phyloP scores from a whole-genome alignment of 225 moss, liverwort and hornwort genomes.

The Bryoerythrophyllum caledonicum region DNA sequence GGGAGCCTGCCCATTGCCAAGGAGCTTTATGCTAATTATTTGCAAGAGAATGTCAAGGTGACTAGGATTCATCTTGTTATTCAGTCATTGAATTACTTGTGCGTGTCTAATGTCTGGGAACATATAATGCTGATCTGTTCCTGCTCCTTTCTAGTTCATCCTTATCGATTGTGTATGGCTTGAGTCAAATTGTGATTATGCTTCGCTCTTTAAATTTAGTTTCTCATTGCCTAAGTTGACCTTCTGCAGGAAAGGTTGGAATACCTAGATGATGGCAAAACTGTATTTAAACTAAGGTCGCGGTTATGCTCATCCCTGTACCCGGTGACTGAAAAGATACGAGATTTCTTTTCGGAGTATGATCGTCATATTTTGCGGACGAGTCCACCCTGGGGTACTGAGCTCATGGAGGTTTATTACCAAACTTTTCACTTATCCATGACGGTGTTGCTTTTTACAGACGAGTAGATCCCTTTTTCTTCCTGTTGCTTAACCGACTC shows the following conservation, averaged over 20 bases:
- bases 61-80: conserved; percentile 2
- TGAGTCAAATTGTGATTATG: background rate
- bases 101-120: background rate
- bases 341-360: conserved; percentile 91
- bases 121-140: background rate
- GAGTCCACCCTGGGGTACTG: conserved; percentile 89
- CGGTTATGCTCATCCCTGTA: conserved; percentile 91
- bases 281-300: conserved; percentile 74
- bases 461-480: conserved; percentile 12
- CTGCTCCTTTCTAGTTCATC: conserved; percentile 1
- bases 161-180: background rate
- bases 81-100: conserved; percentile 3
- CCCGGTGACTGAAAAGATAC: conserved; percentile 88
- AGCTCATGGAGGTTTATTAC: conserved; percentile 80
- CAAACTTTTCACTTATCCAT: background rate
- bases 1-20: conserved; percentile 82
- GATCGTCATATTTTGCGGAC: conserved; percentile 86
- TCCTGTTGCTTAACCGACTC: background rate
- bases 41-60: conserved; percentile 93
- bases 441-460: background rate
- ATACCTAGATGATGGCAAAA: conserved; percentile 88
- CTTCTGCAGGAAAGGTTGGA: conserved; percentile 84
- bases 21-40: conserved; percentile 88
- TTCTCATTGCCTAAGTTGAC: conserved; percentile 3
- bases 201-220: background rate